Conservation (phyloP, 2,329 filamentous ascomycete species). For the Aspergillus proliferans region DNA sequence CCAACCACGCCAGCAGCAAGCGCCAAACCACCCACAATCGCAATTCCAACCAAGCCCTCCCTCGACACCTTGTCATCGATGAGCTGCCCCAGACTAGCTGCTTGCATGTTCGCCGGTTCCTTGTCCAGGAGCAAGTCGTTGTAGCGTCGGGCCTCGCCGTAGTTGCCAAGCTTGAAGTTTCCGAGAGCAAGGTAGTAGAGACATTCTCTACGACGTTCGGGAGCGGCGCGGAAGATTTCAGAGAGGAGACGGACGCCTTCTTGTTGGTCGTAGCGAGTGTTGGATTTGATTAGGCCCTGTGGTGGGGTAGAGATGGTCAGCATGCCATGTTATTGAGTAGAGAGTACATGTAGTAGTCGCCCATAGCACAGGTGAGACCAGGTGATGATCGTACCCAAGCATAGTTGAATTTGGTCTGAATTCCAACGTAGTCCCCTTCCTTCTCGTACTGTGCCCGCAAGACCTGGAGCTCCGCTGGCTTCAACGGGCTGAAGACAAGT, state of each 20-base stretch:
- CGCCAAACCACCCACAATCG: constrained; percentile 87
- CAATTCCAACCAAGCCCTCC: constrained; percentile 89
- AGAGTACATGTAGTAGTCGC: no score
- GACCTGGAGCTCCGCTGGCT: constrained; percentile 85
- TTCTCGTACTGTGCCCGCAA: constrained; percentile 93
- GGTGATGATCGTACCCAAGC: constrained; percentile 66
- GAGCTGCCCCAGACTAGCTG: constrained; percentile 73
- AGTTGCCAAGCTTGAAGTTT: constrained; percentile 98
- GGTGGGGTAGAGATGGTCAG: no score
- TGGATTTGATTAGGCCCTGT: constrained; percentile 92
- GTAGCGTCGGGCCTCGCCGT: constrained; percentile 87
- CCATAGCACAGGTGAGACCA: no score
- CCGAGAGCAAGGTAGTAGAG: constrained; percentile 96
- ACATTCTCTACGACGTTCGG: constrained; percentile 91
- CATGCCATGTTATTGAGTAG: no score
- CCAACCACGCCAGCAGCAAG: constrained; percentile 91
- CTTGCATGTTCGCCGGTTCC: constrained; percentile 87
- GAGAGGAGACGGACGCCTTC: constrained; percentile 87
- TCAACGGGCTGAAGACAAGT: constrained; percentile 63
- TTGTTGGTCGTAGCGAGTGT: constrained; percentile 77
- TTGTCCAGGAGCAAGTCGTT: constrained; percentile 88
- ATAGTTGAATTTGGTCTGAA: constrained; percentile 99
- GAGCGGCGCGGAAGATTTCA: constrained; percentile 91
- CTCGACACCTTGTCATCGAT: constrained; percentile 96
- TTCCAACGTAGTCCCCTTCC: constrained; percentile 90